Percentiles rank a stretch among this genome's conserved stretches.
phyloP scores from a whole-genome alignment of 1,284 basidiomycete genomes.

The Sanghuangporus baumii region DNA sequence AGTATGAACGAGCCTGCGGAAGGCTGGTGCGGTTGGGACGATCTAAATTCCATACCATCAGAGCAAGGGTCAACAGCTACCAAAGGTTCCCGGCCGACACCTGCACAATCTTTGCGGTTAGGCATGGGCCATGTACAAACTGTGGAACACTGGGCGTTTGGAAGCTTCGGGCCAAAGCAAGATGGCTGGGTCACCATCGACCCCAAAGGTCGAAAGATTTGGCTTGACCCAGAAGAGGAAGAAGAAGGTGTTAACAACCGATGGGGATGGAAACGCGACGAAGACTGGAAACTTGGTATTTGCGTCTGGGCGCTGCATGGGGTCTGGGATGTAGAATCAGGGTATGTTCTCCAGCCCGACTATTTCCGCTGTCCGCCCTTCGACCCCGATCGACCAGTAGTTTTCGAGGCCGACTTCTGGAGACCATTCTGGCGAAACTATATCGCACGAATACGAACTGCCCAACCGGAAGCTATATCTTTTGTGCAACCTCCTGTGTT shows the following conservation, averaged over 20 bases:
- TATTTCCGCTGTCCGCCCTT: slow-evolving; percentile 65
- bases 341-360: slow-evolving; percentile 63
- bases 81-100: slow-evolving; percentile 85
- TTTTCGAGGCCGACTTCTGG: slow-evolving; percentile 84
- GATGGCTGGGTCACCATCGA: slow-evolving; percentile 76
- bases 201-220: slow-evolving; percentile 73
- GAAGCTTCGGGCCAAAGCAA: slow-evolving; percentile 72
- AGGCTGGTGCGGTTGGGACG: slow-evolving; percentile 74
- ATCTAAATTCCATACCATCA: slow-evolving; percentile 63
- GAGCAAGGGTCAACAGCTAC: slow-evolving; percentile 69
- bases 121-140: slow-evolving; percentile 85
- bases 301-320: slow-evolving; percentile 93
- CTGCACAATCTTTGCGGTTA: slow-evolving; percentile 77
- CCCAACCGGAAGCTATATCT: slow-evolving; percentile 82
- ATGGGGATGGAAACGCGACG: slow-evolving; percentile 81
- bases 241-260: slow-evolving; percentile 23
- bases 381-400: slow-evolving; percentile 36
- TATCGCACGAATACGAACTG: slow-evolving; percentile 55
- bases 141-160: slow-evolving; percentile 84
- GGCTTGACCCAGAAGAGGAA: slow-evolving; percentile 51
- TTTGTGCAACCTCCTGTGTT: slow-evolving; percentile 95
- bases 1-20: slow-evolving; percentile 93
- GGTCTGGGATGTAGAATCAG: slow-evolving; percentile 81
- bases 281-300: slow-evolving; percentile 76
- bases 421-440: slow-evolving; percentile 71